phyloP scores from a whole-genome alignment of 352 stramenopile genomes.

The Pythium dissimile region DNA sequence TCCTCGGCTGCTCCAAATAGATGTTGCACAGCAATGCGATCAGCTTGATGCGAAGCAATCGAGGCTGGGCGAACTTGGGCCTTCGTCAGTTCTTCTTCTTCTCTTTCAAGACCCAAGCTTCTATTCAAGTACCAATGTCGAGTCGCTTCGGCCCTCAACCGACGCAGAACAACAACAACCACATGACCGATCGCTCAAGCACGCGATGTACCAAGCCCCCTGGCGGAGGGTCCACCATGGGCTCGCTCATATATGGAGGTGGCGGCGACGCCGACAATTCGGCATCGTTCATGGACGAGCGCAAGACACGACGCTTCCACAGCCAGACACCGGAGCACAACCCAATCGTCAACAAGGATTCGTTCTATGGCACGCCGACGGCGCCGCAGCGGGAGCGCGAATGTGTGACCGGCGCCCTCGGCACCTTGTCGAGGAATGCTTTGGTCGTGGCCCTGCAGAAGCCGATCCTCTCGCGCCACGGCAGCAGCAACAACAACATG shows the following conservation, averaged over 20 bases:
- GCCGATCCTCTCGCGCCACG: slow-evolving; percentile 8
- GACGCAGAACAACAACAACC: slow-evolving; percentile 49
- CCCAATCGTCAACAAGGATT: slow-evolving; percentile 36
- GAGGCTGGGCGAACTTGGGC: too few species aligned
- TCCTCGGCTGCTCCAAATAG: slow-evolving; percentile 1
- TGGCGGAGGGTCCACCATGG: slow-evolving; percentile 38
- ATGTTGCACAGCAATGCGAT: background rate
- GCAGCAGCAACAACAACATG: slow-evolving; percentile 16
- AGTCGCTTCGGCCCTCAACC: slow-evolving; percentile 19
- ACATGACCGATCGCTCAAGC: slow-evolving; percentile 37
- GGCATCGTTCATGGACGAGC: slow-evolving; percentile 48
- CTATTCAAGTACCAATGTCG: too few species aligned
- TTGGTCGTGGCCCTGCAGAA: slow-evolving; percentile 22
- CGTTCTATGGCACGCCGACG: slow-evolving; percentile 38
- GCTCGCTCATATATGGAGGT: slow-evolving; percentile 50
- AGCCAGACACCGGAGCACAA: slow-evolving; percentile 35
- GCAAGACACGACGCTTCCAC: slow-evolving; percentile 42
- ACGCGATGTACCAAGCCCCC: slow-evolving; percentile 47
- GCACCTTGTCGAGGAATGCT: slow-evolving; percentile 33
- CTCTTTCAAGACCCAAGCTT: too few species aligned
- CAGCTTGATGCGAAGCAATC: too few species aligned
- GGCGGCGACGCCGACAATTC: too few species aligned
- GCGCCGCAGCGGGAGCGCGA: slow-evolving; percentile 38
- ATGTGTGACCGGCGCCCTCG: slow-evolving; percentile 32
- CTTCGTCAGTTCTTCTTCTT: background rate